Evolutionary conservation across 2,329 filamentous ascomycete species (phyloP), one percentile per base, ranked within the genome.

Genomic region (Chrysosporium queenslandicum): DNA sequence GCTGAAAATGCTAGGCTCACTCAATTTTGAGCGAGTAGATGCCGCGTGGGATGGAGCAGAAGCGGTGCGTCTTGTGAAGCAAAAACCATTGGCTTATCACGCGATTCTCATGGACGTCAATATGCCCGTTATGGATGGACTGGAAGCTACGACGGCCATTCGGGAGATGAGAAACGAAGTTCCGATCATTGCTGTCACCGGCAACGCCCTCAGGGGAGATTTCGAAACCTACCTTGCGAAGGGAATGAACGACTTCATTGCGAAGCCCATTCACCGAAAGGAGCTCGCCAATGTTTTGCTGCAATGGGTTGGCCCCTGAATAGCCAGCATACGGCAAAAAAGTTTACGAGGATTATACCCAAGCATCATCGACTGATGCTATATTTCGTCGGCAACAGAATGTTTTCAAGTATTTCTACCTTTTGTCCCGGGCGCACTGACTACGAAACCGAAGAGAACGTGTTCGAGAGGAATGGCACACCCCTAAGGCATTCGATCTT

Each of bases 171-270:
- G 64, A 6, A 42, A 66, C 9, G 61, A 70, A 21, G 58, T 74
- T 1, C 76, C 76, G 0, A 77, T 79, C 36, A 71, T 80, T 18
- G 77, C 77, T 12, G 73, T 79, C 67, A 79, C 77, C 0, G 76
- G 77, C 0, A 77, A 79, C 55, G 77, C 78, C 0, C 65, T 80
- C 16, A 76, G 77, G 46, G 77, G 74, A 0, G 77, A 81, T 54
- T 71, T 69, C 3, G 77, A 80, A 42, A 68, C 66, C 8, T 80
- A 78, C 55, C 65, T 77, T 25, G 71, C 72, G 3, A 73, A 72
- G 46, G 78, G 78, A 0, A 78, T 80, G 76, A 73, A 75, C 39
- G 77, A 74, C 39, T 80, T 79, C 55, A 66, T 80, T 11, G 66
- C 76, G 1, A 80, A 80, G 57, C 77, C 77, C 0, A 71, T 79